Percentiles rank a stretch among this genome's conserved stretches.
These are phyloP conservation scores for Amanita inopinata DNA, from an alignment of 768 basidiomycete genomes.

Conservation along the genomic window DNA sequence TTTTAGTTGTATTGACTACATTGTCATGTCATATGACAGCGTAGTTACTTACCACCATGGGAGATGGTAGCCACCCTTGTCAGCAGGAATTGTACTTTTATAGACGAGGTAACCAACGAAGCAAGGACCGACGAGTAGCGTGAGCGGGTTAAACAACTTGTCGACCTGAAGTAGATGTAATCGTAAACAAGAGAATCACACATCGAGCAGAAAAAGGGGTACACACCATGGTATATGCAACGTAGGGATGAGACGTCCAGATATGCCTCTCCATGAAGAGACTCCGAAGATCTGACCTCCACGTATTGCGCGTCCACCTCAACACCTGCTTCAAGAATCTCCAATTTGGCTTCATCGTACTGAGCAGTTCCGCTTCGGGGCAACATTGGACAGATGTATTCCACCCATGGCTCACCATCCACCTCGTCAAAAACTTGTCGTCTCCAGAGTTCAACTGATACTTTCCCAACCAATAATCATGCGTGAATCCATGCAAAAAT, in stretches of 20 bases:
- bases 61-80: constrained; percentile 68
- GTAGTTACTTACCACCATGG: constrained; percentile 61
- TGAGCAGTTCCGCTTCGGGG: constrained; percentile 75
- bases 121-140: constrained; percentile 74
- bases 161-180: constrained; percentile 55
- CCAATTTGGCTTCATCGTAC: constrained; percentile 97
- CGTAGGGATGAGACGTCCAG: constrained; percentile 86
- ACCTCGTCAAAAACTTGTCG: constrained; percentile 89
- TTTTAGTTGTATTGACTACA: too few species aligned
- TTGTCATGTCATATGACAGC: too few species aligned
- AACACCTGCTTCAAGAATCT: constrained; percentile 90
- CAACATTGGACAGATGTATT: constrained; percentile 88
- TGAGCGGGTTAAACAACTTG: constrained; percentile 81
- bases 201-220: constrained; percentile 17
- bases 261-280: constrained; percentile 83
- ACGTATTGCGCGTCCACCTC: constrained; percentile 91
- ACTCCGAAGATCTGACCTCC: constrained; percentile 82
- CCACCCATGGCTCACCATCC: constrained; percentile 97
- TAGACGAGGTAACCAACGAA: constrained; percentile 70
- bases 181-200: constrained; percentile 6
- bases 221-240: constrained; percentile 87
- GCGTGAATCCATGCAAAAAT: constrained; percentile 87
- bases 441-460: constrained; percentile 93
- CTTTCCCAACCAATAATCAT: constrained; percentile 89
- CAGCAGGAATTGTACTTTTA: constrained; percentile 63